These are phyloP conservation scores for Smittium mucronatum DNA, from an alignment of 371 early-diverging fungal genomes.

Conservation along the genomic window DNA sequence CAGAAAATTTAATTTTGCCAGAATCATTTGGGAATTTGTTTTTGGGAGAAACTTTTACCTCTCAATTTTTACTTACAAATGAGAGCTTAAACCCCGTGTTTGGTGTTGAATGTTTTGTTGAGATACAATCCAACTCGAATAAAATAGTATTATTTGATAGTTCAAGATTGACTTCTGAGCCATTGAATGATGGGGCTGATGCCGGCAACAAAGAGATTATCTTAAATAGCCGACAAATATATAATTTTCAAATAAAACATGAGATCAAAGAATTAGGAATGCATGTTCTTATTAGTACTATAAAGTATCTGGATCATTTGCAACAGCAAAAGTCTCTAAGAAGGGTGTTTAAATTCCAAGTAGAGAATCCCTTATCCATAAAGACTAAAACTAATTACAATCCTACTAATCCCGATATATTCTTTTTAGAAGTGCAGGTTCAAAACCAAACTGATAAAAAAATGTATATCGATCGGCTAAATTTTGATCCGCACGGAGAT, in stretches of 20 bases:
- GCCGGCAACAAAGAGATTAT: slow-evolving; percentile 11
- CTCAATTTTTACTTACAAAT: slow-evolving; percentile 79
- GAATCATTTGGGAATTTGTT: slow-evolving; percentile 79
- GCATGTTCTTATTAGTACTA: slow-evolving; percentile 79
- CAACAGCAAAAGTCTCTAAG: slow-evolving; percentile 60
- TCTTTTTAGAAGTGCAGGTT: slow-evolving; percentile 84
- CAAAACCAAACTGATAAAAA: slow-evolving; percentile 68
- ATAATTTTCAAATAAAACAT: slow-evolving; percentile 42
- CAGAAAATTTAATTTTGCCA: slow-evolving; percentile 53
- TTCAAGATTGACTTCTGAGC: not conserved
- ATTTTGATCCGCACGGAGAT: slow-evolving; percentile 64
- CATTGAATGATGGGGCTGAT: slow-evolving; percentile 6
- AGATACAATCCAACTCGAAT: slow-evolving; percentile 67
- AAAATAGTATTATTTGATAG: slow-evolving; percentile 15
- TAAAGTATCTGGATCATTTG: slow-evolving; percentile 58
- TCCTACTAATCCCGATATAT: slow-evolving; percentile 25
- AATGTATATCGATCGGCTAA: slow-evolving; percentile 79
- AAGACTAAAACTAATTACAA: slow-evolving; percentile 83
- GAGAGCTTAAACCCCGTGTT: slow-evolving; percentile 45
- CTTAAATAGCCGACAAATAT: slow-evolving; percentile 41
- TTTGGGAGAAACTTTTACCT: slow-evolving; percentile 84
- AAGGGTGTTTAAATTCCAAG: slow-evolving; percentile 90
- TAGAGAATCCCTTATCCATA: slow-evolving; percentile 86
- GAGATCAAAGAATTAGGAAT: slow-evolving; percentile 91
- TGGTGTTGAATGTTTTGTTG: slow-evolving; percentile 62